Evolutionary conservation across 208 protist species (phyloP), one percentile per base, ranked within the genome.

Genomic region (Strigomonas culicis): DNA sequence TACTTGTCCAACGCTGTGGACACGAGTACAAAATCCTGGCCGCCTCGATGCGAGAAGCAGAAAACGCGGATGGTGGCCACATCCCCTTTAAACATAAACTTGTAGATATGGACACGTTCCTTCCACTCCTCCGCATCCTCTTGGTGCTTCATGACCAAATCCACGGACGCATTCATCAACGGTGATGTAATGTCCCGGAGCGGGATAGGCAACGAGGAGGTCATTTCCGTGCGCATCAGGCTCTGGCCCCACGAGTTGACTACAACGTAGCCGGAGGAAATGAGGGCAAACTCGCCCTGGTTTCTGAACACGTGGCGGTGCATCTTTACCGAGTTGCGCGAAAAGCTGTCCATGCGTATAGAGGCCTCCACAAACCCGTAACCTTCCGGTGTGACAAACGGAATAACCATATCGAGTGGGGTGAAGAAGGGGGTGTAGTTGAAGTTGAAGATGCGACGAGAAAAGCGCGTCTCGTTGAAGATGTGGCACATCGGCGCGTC

Each of bases 201-300:
- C 17, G 28, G 21, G 25, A 78, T 66, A 10, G 47, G 47, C 4
- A 10, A 1, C 30, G 27, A 52, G 28, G 4, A 39, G 22, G 19
- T 4, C n/a, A 28, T 25, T 36, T 17, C 3, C 4, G 1, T 0
- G 30, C 6, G 3, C 32, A 22, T 1, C 39, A 60, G 24, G 1
- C 59, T 68, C 53, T 80, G 79, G 34, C 72, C 74, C 74, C 79
- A 85, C 55, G 75, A 79, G 71, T 80, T 76, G 8, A 72, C 27
- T 6, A 80, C 53, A 0, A 85, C 61, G 41, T 79, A 11, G 39
- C 66, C 44, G 0, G 13, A n/a, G n/a, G n/a, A n/a, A n/a, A n/a
- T n/a, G n/a, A n/a, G n/a, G n/a, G n/a, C n/a, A n/a, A n/a, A n/a
- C n/a, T n/a, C n/a, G n/a, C n/a, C n/a, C n/a, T n/a, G n/a, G n/a